A percentile compares a stretch with the other conserved stretches of the same genome.
Evolutionary conservation across 2,329 filamentous ascomycete species (phyloP).

Genomic region (Aquanectria penicillioides): DNA sequence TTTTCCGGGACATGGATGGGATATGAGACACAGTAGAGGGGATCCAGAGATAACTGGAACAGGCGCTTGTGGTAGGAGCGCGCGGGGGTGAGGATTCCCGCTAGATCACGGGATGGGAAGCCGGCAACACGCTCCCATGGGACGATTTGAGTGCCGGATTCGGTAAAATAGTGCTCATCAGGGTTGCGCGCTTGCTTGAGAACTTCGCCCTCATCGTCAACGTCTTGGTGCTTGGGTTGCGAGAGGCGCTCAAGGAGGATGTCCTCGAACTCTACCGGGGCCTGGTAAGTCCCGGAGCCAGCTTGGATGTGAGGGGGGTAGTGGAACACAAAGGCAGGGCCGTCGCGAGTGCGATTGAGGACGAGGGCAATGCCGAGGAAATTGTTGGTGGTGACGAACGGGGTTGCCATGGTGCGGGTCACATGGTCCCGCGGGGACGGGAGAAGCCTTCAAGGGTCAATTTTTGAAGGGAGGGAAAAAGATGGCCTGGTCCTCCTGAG

Average conservation of each 20-base stretch:
- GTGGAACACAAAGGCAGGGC: slow-evolving; percentile 86
- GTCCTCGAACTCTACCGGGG: slow-evolving; percentile 60
- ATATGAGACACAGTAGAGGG: slow-evolving; percentile 82
- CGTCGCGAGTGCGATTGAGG: slow-evolving; percentile 78
- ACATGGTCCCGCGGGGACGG: slow-evolving; percentile 31
- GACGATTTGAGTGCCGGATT: slow-evolving; percentile 66
- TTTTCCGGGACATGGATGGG: slow-evolving; percentile 84
- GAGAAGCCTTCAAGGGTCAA: background rate
- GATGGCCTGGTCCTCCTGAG: background rate
- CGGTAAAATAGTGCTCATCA: slow-evolving; percentile 65
- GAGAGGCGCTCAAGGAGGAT: slow-evolving; percentile 58
- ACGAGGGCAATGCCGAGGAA: slow-evolving; percentile 78
- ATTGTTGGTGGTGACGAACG: slow-evolving; percentile 63
- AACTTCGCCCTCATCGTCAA: slow-evolving; percentile 50
- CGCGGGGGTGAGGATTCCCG: slow-evolving; percentile 81
- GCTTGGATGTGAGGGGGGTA: slow-evolving; percentile 73
- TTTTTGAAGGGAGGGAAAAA: background rate
- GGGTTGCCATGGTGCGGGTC: slow-evolving; percentile 51
- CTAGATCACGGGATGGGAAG: slow-evolving; percentile 79
- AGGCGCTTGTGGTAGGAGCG: slow-evolving; percentile 81
- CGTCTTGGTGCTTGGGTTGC: slow-evolving; percentile 48
- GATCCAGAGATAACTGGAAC: slow-evolving; percentile 85
- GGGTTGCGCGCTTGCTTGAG: slow-evolving; percentile 61
- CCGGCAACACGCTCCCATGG: slow-evolving; percentile 80
- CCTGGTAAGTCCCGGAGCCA: slow-evolving; percentile 48